Evolutionary conservation across 225 moss, liverwort and hornwort species (phyloP), one percentile per base, ranked within the genome.

Genomic region (Lunularia cruciata): DNA sequence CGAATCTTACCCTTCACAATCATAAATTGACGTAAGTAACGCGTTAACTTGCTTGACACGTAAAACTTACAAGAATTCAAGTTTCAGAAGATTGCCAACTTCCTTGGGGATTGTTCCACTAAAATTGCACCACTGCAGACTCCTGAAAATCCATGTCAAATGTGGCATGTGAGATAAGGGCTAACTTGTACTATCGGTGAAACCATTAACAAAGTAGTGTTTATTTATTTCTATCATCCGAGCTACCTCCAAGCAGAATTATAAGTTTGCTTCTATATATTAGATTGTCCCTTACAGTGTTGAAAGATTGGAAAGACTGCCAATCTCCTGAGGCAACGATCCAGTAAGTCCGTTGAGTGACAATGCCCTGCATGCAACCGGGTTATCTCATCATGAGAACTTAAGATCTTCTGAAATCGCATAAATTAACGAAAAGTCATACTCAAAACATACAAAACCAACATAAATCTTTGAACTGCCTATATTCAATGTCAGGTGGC

Each of bases 71-170:
- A 83, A 22, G 37, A 65, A 78, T 0, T 3, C 0, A 0, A 83
- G 69, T 0, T 47, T 2, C 2, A 0, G 0, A 11, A 83, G 72
- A 0, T 68, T 38, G 19, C 82, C 78, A 2, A 83, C 12, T 27
- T 68, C 51, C 30, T 8, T 0, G 40, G 82, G 82, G 8, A 83
- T 60, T 0, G 20, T 0, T 28, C 65, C 78, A 38, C 0, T 69
- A 22, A 83, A 69, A 8, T 9, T 28, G 63, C 78, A 78, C 38
- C 63, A 75, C 4, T 78, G 82, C 23, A 78, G 2, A 69, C 75
- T 78, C 78, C 82, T 83, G 78, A 33, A 51, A 39, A 63, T n/a
- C n/a, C n/a, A n/a, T n/a, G n/a, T n/a, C n/a, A n/a, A n/a, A n/a
- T n/a, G n/a, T n/a, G n/a, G n/a, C n/a, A n/a, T n/a, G n/a, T n/a